Percentiles rank a stretch among this genome's conserved stretches.
phyloP scores from a whole-genome alignment of 2,329 filamentous ascomycete genomes.

The Talaromyces piceae region DNA sequence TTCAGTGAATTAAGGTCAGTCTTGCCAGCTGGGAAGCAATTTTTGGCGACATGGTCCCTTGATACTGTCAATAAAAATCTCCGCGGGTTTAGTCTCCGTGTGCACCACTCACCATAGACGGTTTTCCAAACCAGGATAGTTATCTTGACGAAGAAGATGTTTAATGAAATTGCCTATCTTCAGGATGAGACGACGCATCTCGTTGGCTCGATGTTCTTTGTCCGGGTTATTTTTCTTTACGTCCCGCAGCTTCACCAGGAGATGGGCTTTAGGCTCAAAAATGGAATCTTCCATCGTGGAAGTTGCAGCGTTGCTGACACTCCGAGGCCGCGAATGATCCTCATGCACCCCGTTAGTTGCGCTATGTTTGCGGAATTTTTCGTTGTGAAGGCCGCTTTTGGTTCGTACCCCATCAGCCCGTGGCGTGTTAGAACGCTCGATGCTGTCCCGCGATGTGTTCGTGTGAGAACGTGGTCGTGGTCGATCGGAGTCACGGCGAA shows the following conservation, averaged over 20 bases:
- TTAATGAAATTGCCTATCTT: slow-evolving; percentile 42
- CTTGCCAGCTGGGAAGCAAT: slow-evolving; percentile 43
- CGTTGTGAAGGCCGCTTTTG: slow-evolving; percentile 25
- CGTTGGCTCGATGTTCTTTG: slow-evolving; percentile 35
- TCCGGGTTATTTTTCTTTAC: slow-evolving; percentile 41
- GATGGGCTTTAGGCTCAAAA: slow-evolving; percentile 40
- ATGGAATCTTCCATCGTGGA: slow-evolving; percentile 36
- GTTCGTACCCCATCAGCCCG: slow-evolving; percentile 29
- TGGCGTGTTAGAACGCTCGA: slow-evolving; percentile 38
- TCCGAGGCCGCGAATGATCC: slow-evolving; percentile 28
- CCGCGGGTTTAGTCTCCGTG: neutral
- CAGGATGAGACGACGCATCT: slow-evolving; percentile 37
- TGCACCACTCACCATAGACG: slow-evolving; percentile 36
- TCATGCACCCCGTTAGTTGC: slow-evolving; percentile 30
- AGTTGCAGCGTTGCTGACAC: slow-evolving; percentile 29
- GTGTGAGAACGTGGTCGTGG: slow-evolving; percentile 35
- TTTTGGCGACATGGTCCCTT: slow-evolving; percentile 39
- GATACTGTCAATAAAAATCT: slow-evolving; percentile 18
- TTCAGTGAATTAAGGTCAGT: slow-evolving; percentile 28
- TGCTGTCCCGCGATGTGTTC: slow-evolving; percentile 34
- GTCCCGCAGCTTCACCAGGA: slow-evolving; percentile 36
- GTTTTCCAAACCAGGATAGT: slow-evolving; percentile 33
- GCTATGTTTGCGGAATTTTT: slow-evolving; percentile 25
- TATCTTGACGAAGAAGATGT: slow-evolving; percentile 29
- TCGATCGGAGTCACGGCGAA: slow-evolving; percentile 35